phyloP scores from a whole-genome alignment of 352 stramenopile genomes.

The Globisporangium heterothallicum region DNA sequence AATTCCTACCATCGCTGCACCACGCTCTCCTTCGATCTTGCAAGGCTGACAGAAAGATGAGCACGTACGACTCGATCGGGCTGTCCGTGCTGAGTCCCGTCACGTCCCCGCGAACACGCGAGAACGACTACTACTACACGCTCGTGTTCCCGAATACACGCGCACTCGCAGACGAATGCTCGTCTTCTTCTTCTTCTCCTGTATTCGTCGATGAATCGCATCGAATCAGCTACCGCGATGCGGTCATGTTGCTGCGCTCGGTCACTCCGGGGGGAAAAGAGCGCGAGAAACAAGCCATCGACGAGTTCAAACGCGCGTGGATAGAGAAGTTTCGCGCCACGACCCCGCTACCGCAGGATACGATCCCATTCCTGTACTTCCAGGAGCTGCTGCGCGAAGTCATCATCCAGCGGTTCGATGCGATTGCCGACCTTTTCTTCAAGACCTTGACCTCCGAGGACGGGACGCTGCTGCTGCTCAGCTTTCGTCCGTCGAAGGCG shows the following conservation, averaged over 20 bases:
- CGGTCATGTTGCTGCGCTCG: slow-evolving; percentile 38
- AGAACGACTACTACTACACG: slow-evolving; percentile 66
- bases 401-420: slow-evolving; percentile 57
- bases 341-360: slow-evolving; percentile 34
- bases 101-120: slow-evolving; percentile 30
- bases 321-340: slow-evolving; percentile 60
- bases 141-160: slow-evolving; percentile 58
- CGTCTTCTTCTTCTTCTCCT: neutral
- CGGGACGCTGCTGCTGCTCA: slow-evolving; percentile 29
- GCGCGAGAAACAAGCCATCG: slow-evolving; percentile 32
- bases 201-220: slow-evolving; percentile 6
- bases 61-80: slow-evolving; percentile 36
- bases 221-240: slow-evolving; percentile 46
- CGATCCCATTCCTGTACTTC: slow-evolving; percentile 43
- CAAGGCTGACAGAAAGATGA: slow-evolving; percentile 21
- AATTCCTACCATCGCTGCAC: slow-evolving; percentile 1
- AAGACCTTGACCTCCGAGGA: slow-evolving; percentile 22
- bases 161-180: neutral
- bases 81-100: slow-evolving; percentile 38
- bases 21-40: no score
- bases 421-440: slow-evolving; percentile 37
- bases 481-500: slow-evolving; percentile 38
- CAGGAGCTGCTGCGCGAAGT: slow-evolving; percentile 67
- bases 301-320: slow-evolving; percentile 55
- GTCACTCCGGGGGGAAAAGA: slow-evolving; percentile 43